Evolutionary conservation across 129 eudicot genomes (phyloP).

Genomic region (Flaveria bidentis): DNA sequence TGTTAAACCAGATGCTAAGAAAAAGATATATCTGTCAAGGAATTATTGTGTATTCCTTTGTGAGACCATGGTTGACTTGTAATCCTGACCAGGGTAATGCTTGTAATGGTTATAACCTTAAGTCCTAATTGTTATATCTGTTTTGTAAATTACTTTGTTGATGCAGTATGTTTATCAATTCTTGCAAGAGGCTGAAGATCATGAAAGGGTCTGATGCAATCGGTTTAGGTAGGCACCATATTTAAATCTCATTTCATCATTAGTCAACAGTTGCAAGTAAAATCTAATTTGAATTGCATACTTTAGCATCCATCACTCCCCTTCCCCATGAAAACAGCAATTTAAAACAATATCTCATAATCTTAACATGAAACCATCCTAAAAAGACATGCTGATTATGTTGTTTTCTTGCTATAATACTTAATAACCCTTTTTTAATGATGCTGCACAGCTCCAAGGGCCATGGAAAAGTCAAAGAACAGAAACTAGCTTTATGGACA

Average conservation of each 20-base stretch:
- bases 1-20: background rate
- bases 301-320: too few relatives aligned
- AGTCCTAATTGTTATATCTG: background rate
- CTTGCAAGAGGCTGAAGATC: conserved; percentile 90
- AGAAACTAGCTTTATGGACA: conserved; percentile 38
- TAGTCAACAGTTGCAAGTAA: background rate
- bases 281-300: background rate
- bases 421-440: background rate
- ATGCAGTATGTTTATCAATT: conserved; percentile 73
- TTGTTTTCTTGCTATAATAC: background rate
- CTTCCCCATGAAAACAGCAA: background rate
- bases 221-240: conserved; percentile 62
- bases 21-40: background rate
- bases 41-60: background rate
- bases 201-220: conserved; percentile 98
- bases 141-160: conserved; percentile 13
- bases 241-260: background rate
- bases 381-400: too few relatives aligned
- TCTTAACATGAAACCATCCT: background rate
- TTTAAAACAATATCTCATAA: background rate
- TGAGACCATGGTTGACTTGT: background rate
- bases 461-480: conserved; percentile 80
- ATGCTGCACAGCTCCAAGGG: conserved; percentile 70
- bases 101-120: background rate
- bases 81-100: background rate